A percentile compares a stretch with the other conserved stretches of the same genome.
phyloP scores from a whole-genome alignment of 2,329 filamentous ascomycete species.

The Tolypocladium amazonense region DNA sequence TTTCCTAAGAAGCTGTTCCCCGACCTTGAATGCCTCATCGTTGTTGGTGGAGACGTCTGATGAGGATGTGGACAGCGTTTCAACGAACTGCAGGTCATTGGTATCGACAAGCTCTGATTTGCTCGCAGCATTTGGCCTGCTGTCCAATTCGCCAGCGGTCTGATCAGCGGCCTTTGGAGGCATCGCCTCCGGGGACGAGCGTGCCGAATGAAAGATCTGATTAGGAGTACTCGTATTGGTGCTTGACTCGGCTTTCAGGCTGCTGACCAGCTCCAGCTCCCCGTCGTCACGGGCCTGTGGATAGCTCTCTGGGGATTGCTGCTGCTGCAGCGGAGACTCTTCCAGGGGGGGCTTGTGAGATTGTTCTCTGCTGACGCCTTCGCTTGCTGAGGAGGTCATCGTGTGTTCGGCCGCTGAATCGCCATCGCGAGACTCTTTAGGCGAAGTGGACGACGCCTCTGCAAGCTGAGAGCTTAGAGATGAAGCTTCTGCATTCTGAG shows the following conservation, averaged over 20 bases:
- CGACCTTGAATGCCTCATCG: conserved; percentile 1
- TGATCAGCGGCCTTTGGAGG: background rate
- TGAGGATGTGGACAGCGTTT: conserved; percentile 3
- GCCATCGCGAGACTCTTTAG: background rate
- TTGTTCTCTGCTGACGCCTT: background rate
- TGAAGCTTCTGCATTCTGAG: conserved; percentile 1
- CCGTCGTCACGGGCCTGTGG: conserved; percentile 1
- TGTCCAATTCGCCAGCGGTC: background rate
- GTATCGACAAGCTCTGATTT: background rate
- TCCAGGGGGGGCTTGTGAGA: background rate
- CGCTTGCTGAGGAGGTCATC: background rate
- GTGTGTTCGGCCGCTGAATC: background rate
- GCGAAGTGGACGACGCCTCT: background rate
- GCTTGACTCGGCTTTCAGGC: conserved; percentile 10
- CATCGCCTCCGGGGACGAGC: conserved; percentile 8
- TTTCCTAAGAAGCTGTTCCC: background rate
- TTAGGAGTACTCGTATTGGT: conserved; percentile 4
- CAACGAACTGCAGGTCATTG: background rate
- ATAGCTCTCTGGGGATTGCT: background rate
- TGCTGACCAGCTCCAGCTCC: conserved; percentile 7
- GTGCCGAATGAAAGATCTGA: conserved; percentile 11
- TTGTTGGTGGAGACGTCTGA: background rate
- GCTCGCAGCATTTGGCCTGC: background rate
- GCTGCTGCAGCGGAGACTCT: background rate
- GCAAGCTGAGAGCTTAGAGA: conserved; percentile 3